Percentiles rank a stretch among this genome's conserved stretches.
Evolutionary conservation across 2,329 filamentous ascomycete genomes (phyloP).

Genomic region (Fusarium miscanthi): DNA sequence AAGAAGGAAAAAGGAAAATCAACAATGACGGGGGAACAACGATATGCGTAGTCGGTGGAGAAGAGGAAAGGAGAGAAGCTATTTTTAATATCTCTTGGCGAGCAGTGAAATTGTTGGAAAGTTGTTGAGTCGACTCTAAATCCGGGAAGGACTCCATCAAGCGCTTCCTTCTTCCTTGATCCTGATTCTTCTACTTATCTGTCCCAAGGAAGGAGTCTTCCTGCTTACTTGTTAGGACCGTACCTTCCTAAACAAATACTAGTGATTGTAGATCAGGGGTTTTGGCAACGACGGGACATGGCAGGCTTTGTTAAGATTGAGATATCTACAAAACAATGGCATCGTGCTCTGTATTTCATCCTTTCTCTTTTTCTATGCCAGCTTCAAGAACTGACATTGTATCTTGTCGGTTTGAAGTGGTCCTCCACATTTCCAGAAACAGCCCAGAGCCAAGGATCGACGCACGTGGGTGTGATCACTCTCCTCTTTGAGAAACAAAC

Average conservation of each 20-base stretch:
- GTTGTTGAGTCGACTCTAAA: background rate
- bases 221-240: background rate
- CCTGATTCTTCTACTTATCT: conserved; percentile 1
- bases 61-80: conserved; percentile 2
- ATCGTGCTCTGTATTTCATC: background rate
- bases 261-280: conserved; percentile 20
- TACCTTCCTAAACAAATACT: conserved; percentile 22
- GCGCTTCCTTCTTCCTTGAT: conserved; percentile 9
- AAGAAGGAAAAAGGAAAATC: background rate
- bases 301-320: background rate
- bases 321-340: background rate
- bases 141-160: conserved; percentile 4
- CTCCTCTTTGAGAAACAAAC: background rate
- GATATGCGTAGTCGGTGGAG: conserved; percentile 10
- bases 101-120: background rate
- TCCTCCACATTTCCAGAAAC: background rate
- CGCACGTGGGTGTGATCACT: conserved; percentile 42
- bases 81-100: conserved; percentile 12
- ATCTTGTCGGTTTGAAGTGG: background rate
- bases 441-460: conserved; percentile 39
- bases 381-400: background rate
- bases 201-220: background rate
- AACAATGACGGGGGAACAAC: conserved; percentile 4
- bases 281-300: background rate
- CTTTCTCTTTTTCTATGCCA: background rate